Conservation (phyloP, 179 eudicot genomes). For the Silene coronaria region DNA sequence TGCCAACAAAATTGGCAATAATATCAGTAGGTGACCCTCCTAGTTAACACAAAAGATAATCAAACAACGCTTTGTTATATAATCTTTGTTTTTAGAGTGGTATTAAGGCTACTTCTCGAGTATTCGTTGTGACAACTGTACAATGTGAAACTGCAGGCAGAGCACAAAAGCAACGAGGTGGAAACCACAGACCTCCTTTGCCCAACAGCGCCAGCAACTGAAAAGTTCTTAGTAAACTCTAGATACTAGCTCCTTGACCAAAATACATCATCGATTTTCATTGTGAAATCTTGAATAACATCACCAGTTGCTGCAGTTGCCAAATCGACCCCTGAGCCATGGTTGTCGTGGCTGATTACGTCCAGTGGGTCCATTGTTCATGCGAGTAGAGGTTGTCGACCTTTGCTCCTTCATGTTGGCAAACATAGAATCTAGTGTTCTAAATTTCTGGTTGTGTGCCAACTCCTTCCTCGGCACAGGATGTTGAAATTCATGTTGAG, state of each 20-base stretch:
- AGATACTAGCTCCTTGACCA: neutral
- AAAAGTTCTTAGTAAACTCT: neutral
- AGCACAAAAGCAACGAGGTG: neutral
- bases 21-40: too few species aligned
- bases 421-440: slow-evolving; percentile 77
- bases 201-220: neutral
- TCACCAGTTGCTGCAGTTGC: slow-evolving; percentile 27
- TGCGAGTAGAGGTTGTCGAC: slow-evolving; percentile 42
- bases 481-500: slow-evolving; percentile 10
- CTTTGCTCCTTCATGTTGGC: slow-evolving; percentile 94
- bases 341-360: slow-evolving; percentile 47
- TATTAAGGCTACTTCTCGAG: too few species aligned
- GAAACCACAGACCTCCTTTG: neutral
- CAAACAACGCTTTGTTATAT: too few species aligned
- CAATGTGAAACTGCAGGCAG: neutral
- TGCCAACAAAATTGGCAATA: too few species aligned
- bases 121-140: neutral
- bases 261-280: neutral
- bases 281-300: neutral
- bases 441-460: slow-evolving; percentile 47
- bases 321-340: slow-evolving; percentile 60
- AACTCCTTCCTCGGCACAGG: slow-evolving; percentile 29
- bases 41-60: too few species aligned
- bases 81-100: too few species aligned
- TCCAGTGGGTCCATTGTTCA: slow-evolving; percentile 32